Evolutionary conservation across 257 asterid genomes (phyloP).

Genomic region (Solanum chiquidenum): DNA sequence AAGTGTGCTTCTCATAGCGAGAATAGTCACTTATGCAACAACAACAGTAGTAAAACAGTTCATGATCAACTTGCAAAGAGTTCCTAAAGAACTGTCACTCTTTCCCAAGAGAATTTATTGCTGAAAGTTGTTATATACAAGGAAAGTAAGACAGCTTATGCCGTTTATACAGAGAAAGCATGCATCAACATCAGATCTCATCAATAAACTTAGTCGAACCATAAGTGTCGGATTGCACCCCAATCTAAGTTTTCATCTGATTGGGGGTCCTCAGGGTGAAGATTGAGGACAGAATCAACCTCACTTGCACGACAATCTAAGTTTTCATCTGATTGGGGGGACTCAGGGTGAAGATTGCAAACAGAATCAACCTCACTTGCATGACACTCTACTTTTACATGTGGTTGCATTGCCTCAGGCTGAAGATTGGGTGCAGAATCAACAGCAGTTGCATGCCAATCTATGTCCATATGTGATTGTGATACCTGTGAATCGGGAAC

Average conservation of each 20-base stretch:
- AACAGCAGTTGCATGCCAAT: neutral
- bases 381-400: neutral
- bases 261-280: neutral
- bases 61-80: neutral
- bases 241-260: conserved; percentile 18
- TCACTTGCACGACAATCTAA: neutral
- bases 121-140: neutral
- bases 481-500: neutral
- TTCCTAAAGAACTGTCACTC: neutral
- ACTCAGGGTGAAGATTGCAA: neutral
- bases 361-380: neutral
- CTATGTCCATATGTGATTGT: neutral
- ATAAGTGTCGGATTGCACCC: conserved; percentile 41
- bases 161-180: neutral
- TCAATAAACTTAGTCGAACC: conserved; percentile 19
- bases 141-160: neutral
- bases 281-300: neutral
- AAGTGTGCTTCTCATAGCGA: neutral
- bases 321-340: neutral
- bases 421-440: neutral
- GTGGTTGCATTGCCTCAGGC: neutral
- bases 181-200: neutral
- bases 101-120: neutral
- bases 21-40: neutral
- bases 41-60: neutral